These are phyloP conservation scores for Russula ochroleuca DNA, from an alignment of 768 basidiomycete species.

Conservation along the genomic window DNA sequence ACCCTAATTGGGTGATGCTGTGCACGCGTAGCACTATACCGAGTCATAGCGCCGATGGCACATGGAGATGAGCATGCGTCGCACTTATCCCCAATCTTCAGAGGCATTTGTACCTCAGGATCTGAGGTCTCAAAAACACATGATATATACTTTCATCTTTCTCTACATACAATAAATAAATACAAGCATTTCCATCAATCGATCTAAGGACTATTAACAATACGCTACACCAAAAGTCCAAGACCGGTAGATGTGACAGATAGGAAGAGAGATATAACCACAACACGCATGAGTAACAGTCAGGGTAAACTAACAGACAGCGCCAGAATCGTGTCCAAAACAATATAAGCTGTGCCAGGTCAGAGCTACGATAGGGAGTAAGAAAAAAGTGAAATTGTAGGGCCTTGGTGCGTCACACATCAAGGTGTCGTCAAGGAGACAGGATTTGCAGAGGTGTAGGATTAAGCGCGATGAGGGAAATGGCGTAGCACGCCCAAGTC, in stretches of 20 bases:
- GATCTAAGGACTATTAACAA: constrained; percentile 22
- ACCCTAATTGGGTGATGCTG: neutral
- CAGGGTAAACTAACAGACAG: constrained; percentile 11
- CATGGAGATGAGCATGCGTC: neutral
- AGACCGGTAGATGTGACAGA: constrained; percentile 5
- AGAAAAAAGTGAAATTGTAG: neutral
- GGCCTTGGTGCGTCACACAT: neutral
- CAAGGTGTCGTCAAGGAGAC: constrained; percentile 2
- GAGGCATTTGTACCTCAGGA: neutral
- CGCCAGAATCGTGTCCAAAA: constrained; percentile 1
- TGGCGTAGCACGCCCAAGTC: neutral
- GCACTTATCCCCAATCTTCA: neutral
- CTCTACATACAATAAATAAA: constrained; percentile 29
- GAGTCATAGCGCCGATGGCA: no score
- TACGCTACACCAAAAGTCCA: constrained; percentile 23
- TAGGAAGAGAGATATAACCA: constrained; percentile 8
- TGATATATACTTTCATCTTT: constrained; percentile 14
- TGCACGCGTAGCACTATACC: neutral
- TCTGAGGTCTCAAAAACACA: neutral
- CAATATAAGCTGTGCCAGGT: constrained; percentile 8
- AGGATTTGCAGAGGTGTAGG: neutral
- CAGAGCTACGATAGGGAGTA: neutral
- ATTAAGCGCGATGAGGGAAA: neutral
- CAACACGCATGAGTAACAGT: constrained; percentile 6
- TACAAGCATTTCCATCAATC: constrained; percentile 19